phyloP scores from a whole-genome alignment of 352 stramenopile genomes.

The Pythium aphanidermatum region DNA sequence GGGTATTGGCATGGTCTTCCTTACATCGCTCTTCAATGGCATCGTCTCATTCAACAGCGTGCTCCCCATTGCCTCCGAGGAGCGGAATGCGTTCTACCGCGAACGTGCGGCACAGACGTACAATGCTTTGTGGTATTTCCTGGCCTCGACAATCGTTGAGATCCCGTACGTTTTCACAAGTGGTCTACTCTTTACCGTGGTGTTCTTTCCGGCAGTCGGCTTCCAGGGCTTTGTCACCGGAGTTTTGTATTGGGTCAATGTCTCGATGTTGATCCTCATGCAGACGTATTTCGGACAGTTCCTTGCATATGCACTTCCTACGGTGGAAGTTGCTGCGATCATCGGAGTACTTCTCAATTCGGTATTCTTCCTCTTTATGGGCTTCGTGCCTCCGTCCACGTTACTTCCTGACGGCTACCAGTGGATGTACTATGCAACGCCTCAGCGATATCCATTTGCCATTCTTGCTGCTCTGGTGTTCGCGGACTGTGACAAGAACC shows the following conservation, averaged over 20 bases:
- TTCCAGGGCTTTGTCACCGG: conserved; percentile 20
- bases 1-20: conserved; percentile 61
- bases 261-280: conserved; percentile 44
- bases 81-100: conserved; percentile 84
- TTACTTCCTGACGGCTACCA: conserved; percentile 17
- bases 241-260: conserved; percentile 62
- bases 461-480: conserved; percentile 21
- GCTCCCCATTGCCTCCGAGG: conserved; percentile 50
- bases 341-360: conserved; percentile 32
- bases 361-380: conserved; percentile 40
- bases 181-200: conserved; percentile 22
- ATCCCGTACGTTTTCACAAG: conserved; percentile 29
- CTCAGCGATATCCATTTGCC: conserved; percentile 20
- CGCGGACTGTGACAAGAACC: conserved; percentile 14
- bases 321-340: conserved; percentile 26
- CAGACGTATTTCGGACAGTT: conserved; percentile 69
- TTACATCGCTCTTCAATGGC: conserved; percentile 54
- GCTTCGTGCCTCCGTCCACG: conserved; percentile 25
- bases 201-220: conserved; percentile 59
- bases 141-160: conserved; percentile 57
- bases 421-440: conserved; percentile 27
- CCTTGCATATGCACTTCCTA: conserved; percentile 38
- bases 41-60: conserved; percentile 57
- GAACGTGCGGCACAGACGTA: conserved; percentile 87
- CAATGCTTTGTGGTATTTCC: conserved; percentile 55